These are phyloP conservation scores for Elongisporangium anandrum DNA, from an alignment of 352 stramenopile genomes.

Conservation along the genomic window DNA sequence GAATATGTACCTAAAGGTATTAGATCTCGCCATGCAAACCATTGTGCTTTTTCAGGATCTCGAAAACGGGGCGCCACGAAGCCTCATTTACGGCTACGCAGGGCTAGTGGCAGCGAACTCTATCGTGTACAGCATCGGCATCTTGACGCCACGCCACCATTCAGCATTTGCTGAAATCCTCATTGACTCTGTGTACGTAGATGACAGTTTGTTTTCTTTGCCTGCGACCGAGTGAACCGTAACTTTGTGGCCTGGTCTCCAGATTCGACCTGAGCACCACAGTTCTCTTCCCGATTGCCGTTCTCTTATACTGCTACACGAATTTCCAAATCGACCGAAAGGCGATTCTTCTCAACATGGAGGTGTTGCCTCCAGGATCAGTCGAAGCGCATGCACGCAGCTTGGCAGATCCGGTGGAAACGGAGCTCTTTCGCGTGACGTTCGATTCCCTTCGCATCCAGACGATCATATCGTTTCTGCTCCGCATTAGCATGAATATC, in stretches of 20 bases:
- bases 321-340: constrained; percentile 40
- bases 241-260: not conserved
- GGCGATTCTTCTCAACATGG: constrained; percentile 18
- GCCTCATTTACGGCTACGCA: constrained; percentile 15
- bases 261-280: constrained; percentile 50
- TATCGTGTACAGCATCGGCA: constrained; percentile 8
- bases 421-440: constrained; percentile 23
- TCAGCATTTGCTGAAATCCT: constrained; percentile 18
- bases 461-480: constrained; percentile 13
- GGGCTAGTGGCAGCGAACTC: constrained; percentile 11
- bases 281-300: constrained; percentile 33
- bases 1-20: constrained; percentile 29
- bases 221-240: not conserved
- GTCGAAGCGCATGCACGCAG: constrained; percentile 31
- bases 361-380: constrained; percentile 19
- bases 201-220: not conserved
- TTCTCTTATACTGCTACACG: constrained; percentile 28
- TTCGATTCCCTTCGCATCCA: constrained; percentile 30
- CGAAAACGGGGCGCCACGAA: constrained; percentile 20
- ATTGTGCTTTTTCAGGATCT: constrained; percentile 22
- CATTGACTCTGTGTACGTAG: constrained; percentile 13
- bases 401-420: constrained; percentile 28
- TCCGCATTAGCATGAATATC: constrained; percentile 32
- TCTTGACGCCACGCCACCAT: constrained; percentile 8
- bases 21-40: constrained; percentile 21